Evolutionary conservation across 495 filamentous ascomycete species (phyloP), one percentile per base, ranked within the genome.

Genomic region (Aspergillus olivimuriae): DNA sequence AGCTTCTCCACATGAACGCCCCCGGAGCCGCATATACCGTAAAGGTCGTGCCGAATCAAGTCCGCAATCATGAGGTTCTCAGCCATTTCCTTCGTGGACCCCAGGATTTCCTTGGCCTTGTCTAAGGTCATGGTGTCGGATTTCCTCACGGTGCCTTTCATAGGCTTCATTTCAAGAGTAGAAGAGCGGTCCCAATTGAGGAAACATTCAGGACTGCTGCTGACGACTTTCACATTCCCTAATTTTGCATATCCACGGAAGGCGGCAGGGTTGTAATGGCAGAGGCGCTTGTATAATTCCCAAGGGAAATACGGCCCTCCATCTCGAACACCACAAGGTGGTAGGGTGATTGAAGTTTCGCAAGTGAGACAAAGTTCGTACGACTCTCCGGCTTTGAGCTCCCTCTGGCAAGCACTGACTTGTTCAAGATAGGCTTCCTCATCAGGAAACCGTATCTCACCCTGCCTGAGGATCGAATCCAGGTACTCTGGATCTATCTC

Each of bases 1-100:
- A 96, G 72, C 39, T 88, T 78, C 3, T 64, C 58, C 1, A 95
- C 86, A 15, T 59, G 55, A 1, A 82, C 76, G 40, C 79, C 74
- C 0, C 82, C 83, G 3, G 82, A 71, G 4, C 84, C 83, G 43
- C 82, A 84, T 23, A 94, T 81, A 26, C 81, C 78, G 60, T 91
- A 86, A 16, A 98, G 70, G 61, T 98, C 92, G 57, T 96, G 91
- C 0, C 91, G 76, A 21, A 95, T 89, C 4, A 98, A 71, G 65
- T 96, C 92, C 1, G 95, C 89, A 47, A 98, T 96, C 92, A 98
- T 98, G 5, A 98, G 77, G 55, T 96, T 96, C 65, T 98, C 92
- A 10, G 92, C 90, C 53, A 82, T 83, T 56, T 96, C 92, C 57
- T 98, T 98, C 10, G 83, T 81, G 1, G 84, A 75, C 38, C 81